Evolutionary conservation across 495 filamentous ascomycete genomes (phyloP).

Genomic region (Aspergillus nidulans): DNA sequence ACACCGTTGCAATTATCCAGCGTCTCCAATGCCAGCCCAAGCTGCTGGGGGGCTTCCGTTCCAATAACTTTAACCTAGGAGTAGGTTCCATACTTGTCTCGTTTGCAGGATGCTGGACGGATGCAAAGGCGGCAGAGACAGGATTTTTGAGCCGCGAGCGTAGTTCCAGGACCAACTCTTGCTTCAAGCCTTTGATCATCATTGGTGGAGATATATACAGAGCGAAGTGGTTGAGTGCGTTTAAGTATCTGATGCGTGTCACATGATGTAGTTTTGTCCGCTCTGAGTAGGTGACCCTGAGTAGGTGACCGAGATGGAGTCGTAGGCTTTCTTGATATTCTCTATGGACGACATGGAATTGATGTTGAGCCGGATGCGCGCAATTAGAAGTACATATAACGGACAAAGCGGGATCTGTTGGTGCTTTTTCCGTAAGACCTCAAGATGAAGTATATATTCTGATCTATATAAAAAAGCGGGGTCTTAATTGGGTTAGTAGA

Average conservation of each 20-base stretch:
- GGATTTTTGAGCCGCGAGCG: slow-evolving; percentile 41
- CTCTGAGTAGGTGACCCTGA: slow-evolving; percentile 27
- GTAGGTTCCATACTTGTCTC: not conserved
- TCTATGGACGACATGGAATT: slow-evolving; percentile 7
- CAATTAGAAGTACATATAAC: no score
- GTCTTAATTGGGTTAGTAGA: no score
- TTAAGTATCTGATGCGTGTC: slow-evolving; percentile 26
- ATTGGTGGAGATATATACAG: not conserved
- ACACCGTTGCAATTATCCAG: slow-evolving; percentile 15
- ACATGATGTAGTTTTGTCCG: slow-evolving; percentile 30
- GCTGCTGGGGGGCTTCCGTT: slow-evolving; percentile 35
- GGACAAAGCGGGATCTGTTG: no score
- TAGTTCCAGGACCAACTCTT: slow-evolving; percentile 30
- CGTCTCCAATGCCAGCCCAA: slow-evolving; percentile 25
- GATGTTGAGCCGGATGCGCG: not conserved
- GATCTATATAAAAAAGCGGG: no score
- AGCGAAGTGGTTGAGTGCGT: not conserved
- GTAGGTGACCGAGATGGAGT: slow-evolving; percentile 37
- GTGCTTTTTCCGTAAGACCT: no score
- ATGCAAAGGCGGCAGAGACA: slow-evolving; percentile 24
- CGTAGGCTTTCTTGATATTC: slow-evolving; percentile 33
- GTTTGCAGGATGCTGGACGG: not conserved
- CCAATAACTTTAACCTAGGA: slow-evolving; percentile 22
- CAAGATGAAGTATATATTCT: no score
- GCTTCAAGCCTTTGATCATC: not conserved